Evolutionary conservation across 345 rosid genomes (phyloP).

Genomic region (Anacardium occidentale): DNA sequence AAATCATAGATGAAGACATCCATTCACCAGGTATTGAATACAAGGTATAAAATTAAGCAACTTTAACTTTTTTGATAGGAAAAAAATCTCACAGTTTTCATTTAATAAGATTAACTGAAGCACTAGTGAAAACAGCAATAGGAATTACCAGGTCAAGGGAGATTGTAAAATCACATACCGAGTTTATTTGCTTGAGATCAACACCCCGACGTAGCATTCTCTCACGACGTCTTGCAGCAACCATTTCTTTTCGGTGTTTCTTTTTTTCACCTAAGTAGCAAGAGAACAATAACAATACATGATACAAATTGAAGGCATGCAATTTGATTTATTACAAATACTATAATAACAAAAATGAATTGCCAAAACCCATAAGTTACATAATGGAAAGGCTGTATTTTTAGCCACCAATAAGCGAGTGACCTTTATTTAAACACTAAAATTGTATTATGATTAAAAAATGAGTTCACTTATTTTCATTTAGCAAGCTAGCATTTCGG

Average conservation of each 20-base stretch:
- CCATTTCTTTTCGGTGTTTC: conserved; percentile 78
- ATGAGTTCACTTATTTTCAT: neutral
- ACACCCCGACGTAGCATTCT: conserved; percentile 81
- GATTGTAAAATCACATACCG: conserved; percentile 30
- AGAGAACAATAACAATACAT: conserved; percentile 13
- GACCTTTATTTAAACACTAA: neutral
- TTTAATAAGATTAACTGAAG: too few species aligned
- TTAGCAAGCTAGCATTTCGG: neutral
- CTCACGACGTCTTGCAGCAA: conserved; percentile 72
- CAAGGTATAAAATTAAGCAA: neutral
- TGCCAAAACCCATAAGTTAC: neutral
- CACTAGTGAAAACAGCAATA: too few species aligned
- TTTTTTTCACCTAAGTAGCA: conserved; percentile 60
- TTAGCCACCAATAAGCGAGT: neutral
- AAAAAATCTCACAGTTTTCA: too few species aligned
- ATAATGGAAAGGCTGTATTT: neutral
- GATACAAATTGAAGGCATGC: neutral
- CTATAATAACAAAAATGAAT: neutral
- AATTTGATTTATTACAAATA: conserved; percentile 3
- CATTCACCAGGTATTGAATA: neutral
- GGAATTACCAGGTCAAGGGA: too few species aligned
- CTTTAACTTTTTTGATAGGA: too few species aligned
- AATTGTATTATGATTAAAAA: neutral
- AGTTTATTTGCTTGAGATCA: conserved; percentile 69
- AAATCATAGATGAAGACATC: neutral